A percentile compares a stretch with the other conserved stretches of the same genome.
Evolutionary conservation across 2,329 filamentous ascomycete species (phyloP).

Genomic region (Amylocarpus encephaloides): DNA sequence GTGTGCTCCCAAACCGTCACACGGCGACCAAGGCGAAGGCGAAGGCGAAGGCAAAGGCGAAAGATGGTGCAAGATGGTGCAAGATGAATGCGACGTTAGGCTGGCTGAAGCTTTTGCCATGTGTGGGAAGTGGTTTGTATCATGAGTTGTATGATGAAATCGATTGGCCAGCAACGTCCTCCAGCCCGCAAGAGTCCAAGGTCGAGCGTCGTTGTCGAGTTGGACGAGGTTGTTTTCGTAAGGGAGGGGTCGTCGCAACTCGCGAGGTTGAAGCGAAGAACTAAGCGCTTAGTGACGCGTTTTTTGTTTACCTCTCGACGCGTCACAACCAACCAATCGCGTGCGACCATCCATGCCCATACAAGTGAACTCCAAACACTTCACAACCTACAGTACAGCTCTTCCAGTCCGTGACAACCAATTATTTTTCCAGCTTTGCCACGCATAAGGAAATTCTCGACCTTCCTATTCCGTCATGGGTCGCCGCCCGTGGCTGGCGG

Average conservation of each 20-base stretch:
- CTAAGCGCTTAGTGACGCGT: neutral
- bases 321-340: constrained; percentile 1
- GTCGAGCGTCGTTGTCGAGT: neutral
- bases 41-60: too few relatives aligned
- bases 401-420: neutral
- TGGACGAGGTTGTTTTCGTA: neutral
- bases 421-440: neutral
- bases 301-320: constrained; percentile 3
- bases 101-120: neutral
- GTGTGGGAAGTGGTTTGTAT: neutral
- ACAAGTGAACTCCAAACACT: neutral
- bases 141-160: constrained; percentile 2
- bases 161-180: neutral
- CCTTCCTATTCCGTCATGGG: neutral
- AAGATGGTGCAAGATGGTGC: too few relatives aligned
- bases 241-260: neutral
- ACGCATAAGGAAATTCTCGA: neutral
- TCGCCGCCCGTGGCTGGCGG: too few relatives aligned
- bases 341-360: too few relatives aligned
- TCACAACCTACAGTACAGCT: too few relatives aligned
- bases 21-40: too few relatives aligned
- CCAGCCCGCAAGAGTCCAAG: neutral
- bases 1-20: too few relatives aligned
- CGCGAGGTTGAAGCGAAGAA: neutral
- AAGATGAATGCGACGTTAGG: neutral